Evolutionary conservation across 768 basidiomycete species (phyloP).

Genomic region (Lentinula boryana): DNA sequence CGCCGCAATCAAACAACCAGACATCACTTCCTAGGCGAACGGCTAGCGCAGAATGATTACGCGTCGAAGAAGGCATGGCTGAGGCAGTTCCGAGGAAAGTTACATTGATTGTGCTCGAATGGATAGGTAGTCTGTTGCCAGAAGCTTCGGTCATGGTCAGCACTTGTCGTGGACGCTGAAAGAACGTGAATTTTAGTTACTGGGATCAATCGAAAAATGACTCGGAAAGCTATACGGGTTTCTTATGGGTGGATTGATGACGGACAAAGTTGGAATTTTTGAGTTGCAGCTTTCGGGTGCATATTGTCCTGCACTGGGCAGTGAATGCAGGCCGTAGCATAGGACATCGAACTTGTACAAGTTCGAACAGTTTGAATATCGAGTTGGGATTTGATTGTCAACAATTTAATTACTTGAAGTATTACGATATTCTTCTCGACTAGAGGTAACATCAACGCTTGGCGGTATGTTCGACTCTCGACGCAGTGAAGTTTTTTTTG

Average conservation of each 20-base stretch:
- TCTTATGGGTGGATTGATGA: not conserved
- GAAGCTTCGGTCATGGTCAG: not conserved
- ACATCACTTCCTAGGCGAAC: conserved; percentile 62
- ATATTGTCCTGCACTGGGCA: not conserved
- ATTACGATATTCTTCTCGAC: no score
- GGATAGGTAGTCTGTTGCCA: not conserved
- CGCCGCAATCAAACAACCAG: conserved; percentile 85
- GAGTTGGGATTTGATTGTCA: no score
- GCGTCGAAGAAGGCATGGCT: conserved; percentile 71
- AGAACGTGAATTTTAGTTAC: not conserved
- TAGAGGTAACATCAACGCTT: no score
- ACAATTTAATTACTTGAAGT: no score
- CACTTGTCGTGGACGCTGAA: not conserved
- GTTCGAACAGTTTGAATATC: no score
- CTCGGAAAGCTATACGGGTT: not conserved
- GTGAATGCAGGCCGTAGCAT: not conserved
- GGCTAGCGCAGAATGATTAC: conserved; percentile 73
- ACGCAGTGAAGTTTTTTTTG: no score
- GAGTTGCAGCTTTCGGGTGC: not conserved
- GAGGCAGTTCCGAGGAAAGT: conserved; percentile 82
- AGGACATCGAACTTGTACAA: not conserved
- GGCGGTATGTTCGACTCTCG: no score
- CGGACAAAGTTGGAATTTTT: not conserved
- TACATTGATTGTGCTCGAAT: conserved; percentile 36
- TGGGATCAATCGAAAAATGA: not conserved